Base-by-base conservation (phyloP, 2,329 filamentous ascomycete genomes). In the Colletotrichum karsti region DNA sequence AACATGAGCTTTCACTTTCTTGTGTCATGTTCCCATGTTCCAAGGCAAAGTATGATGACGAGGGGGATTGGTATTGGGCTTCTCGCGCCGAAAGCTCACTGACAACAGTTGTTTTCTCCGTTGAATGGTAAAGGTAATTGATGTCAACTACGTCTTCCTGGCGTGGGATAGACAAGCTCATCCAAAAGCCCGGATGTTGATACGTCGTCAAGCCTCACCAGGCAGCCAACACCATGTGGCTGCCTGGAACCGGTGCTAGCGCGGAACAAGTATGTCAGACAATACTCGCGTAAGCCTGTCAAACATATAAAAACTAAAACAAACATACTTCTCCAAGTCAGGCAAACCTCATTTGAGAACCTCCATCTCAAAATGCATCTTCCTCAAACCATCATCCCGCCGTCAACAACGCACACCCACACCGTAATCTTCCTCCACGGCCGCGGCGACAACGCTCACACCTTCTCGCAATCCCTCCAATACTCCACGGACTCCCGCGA, bases 391-490 rank as follows among this genome's bases (percentile, higher is more conserved):
- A 51, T 15, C 0, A 20, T 75, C 1, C 18, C 77, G 9, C 73
- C 74, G 1, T 72, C 70, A 1, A 46, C 71, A 0, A 69, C 67
- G 55, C 80, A 82, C 73, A 78, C 79, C 3, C 80, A 84, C 72
- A 84, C 82, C 1, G 74, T 82, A 50, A 73, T 84, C 66, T 84
- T 84, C 74, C 77, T 85, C 5, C 83, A 84, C 73, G 81, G 81
- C 26, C 82, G 82, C 18, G 82, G 82, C 53, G 81, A 83, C 73
- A 79, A 70, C 7, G 77, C 78, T 13, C 33, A 62, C n/a, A 74
- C 74, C 60, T 79, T 83, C 66, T 68, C 70, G 22, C 67, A 68
- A 13, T 75, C 77, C 1, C 72, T 84, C 2, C 50, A 71, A 9
- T 67, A 72, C 67, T 79, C 74, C 22, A 71, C 62, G 37, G 76